These are phyloP conservation scores for Paraconiothyrium brasiliense DNA, from an alignment of 2,329 filamentous ascomycete species.

Conservation along the genomic window DNA sequence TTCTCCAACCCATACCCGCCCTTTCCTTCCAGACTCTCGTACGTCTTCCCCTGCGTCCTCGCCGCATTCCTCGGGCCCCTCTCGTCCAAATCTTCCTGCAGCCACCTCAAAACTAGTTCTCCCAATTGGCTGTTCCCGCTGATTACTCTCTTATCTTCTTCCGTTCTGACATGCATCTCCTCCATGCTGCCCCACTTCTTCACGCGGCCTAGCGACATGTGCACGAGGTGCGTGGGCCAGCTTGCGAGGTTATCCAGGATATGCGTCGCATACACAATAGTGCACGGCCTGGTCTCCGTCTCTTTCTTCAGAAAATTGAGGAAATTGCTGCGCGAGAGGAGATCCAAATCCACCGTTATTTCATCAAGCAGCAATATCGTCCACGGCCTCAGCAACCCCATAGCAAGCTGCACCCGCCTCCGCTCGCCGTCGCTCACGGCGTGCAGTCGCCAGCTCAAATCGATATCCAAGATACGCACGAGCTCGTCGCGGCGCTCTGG, in stretches of 20 bases:
- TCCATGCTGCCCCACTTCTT: constrained; percentile 85
- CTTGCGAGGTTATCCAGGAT: constrained; percentile 93
- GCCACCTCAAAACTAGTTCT: constrained; percentile 87
- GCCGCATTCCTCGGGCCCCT: constrained; percentile 77
- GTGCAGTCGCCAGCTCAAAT: constrained; percentile 93
- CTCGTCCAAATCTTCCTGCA: constrained; percentile 80
- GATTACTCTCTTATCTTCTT: constrained; percentile 41
- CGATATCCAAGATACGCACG: constrained; percentile 87
- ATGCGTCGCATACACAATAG: constrained; percentile 97
- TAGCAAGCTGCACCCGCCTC: constrained; percentile 90
- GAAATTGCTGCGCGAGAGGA: constrained; percentile 85
- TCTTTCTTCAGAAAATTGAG: constrained; percentile 85
- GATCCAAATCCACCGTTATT: constrained; percentile 95
- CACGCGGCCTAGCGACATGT: constrained; percentile 90
- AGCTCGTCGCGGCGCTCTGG: constrained; percentile 86
- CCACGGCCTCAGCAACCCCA: constrained; percentile 94
- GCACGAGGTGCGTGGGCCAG: constrained; percentile 95
- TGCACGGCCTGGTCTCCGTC: constrained; percentile 83
- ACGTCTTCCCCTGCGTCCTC: constrained; percentile 71
- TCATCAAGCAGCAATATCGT: constrained; percentile 90
- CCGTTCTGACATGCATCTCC: constrained; percentile 63
- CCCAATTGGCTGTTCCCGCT: constrained; percentile 85
- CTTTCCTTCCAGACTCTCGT: constrained; percentile 65
- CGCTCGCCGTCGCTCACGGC: constrained; percentile 93
- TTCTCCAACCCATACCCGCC: constrained; percentile 72